Conservation (phyloP, 2,329 filamentous ascomycete genomes). For the Fusarium tupiense region DNA sequence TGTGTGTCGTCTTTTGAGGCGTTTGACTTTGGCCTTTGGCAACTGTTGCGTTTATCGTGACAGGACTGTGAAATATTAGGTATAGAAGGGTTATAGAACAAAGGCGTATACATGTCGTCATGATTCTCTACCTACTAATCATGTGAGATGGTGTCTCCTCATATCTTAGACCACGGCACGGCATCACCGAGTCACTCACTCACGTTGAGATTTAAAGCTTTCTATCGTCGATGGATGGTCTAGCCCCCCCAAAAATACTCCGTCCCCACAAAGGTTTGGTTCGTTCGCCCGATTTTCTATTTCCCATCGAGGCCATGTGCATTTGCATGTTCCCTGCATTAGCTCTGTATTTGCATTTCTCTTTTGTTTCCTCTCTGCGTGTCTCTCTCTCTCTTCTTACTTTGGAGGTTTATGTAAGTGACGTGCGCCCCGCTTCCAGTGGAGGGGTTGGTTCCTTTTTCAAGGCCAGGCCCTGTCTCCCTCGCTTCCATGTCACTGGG, state of each 20-base stretch:
- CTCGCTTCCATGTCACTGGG: background rate
- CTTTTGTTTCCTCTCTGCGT: background rate
- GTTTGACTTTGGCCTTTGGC: background rate
- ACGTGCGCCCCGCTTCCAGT: conserved; percentile 8
- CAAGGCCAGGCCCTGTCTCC: background rate
- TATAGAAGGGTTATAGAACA: background rate
- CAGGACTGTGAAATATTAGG: background rate
- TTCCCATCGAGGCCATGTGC: conserved; percentile 25
- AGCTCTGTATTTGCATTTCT: background rate
- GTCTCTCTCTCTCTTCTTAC: background rate
- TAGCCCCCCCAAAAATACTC: background rate
- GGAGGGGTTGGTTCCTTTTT: conserved; percentile 3
- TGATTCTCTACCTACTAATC: too few species aligned
- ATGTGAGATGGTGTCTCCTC: background rate
- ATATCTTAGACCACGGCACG: background rate
- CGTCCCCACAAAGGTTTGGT: conserved; percentile 7
- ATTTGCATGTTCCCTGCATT: conserved; percentile 24
- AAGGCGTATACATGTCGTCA: background rate
- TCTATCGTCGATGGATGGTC: background rate
- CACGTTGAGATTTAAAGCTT: background rate
- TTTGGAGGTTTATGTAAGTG: conserved; percentile 12
- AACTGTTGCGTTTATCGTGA: background rate
- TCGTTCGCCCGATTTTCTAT: conserved; percentile 7
- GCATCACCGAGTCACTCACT: conserved; percentile 3
- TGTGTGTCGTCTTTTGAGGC: background rate